Evolutionary conservation across 2,329 filamentous ascomycete species (phyloP), one percentile per base, ranked within the genome.

Genomic region (Fusarium falciforme): DNA sequence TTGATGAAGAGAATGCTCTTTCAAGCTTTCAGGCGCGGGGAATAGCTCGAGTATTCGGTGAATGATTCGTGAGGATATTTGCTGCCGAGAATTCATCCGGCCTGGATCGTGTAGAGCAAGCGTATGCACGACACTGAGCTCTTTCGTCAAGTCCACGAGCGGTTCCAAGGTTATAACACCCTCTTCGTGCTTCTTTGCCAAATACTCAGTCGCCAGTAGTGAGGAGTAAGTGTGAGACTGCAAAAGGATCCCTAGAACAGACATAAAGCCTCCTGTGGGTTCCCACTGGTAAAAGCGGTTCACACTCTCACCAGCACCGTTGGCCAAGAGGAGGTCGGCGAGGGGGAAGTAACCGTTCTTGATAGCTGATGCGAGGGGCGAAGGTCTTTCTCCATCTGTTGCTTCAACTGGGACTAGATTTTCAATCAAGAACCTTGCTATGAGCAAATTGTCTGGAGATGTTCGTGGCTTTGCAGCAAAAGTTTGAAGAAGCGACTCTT

Each of bases 41-140:
- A 64, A 57, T 10, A 64, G 20, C 3, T 64, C 47, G 4, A 64
- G 22, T 6, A 64, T n/a, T 14, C 29, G 61, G 12, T 64, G 61
- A 16, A 64, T 64, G 10, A 64, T 58, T 17, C 61, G 61, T 16
- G 36, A n/a, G 22, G 61, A 58, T 12, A 64, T 64, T 35, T 64
- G 61, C 2, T 58, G 35, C 6, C 61, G 61, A 44, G 61, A 35
- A 20, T 64, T 64, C 35, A 44, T 35, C 1, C 17, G 29, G 6
- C 35, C 29, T 17, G 61, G 36, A 11, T 64, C 61, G 25, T 64
- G 61, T 11, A 58, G n/a, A 44, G 27, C 61, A 1, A 64, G 49
- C 35, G 58, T 47, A 10, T 64, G 61, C 6, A 64, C n/a, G 8
- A 5, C 35, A 40, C 61, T 64, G 6, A 64, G 49, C 20, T 35